phyloP scores from a whole-genome alignment of 495 filamentous ascomycete species.

The Annulohypoxylon stygium region DNA sequence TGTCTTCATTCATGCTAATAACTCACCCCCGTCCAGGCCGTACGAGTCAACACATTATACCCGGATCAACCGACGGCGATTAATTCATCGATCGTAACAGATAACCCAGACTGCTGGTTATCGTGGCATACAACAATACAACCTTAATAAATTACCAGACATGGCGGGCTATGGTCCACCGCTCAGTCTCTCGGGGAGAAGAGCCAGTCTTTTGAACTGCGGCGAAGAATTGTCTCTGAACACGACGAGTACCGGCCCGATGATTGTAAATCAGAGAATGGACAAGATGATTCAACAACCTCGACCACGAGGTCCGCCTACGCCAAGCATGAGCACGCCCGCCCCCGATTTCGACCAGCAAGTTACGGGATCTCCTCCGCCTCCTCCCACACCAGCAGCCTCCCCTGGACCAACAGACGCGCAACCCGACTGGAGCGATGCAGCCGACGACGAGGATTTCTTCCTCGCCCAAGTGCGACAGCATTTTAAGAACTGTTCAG shows the following conservation, averaged over 20 bases:
- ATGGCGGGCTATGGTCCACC: conserved; percentile 59
- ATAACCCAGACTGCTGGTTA: background rate
- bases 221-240: conserved; percentile 60
- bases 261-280: conserved; percentile 54
- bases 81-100: conserved; percentile 16
- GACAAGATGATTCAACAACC: conserved; percentile 64
- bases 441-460: conserved; percentile 65
- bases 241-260: conserved; percentile 51
- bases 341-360: conserved; percentile 68
- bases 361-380: conserved; percentile 66
- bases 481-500: conserved; percentile 65
- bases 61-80: conserved; percentile 4
- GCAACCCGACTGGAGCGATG: conserved; percentile 66
- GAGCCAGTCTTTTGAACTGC: conserved; percentile 56
- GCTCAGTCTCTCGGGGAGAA: conserved; percentile 60
- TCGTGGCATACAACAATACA: conserved; percentile 10
- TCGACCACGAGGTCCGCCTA: conserved; percentile 66
- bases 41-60: conserved; percentile 7
- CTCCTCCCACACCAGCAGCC: conserved; percentile 68
- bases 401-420: conserved; percentile 67
- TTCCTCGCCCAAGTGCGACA: conserved; percentile 63
- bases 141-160: conserved; percentile 7
- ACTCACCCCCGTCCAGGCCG: conserved; percentile 15
- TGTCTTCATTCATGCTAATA: conserved; percentile 7
- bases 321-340: conserved; percentile 69